Base-by-base conservation (phyloP, 2,329 filamentous ascomycete genomes). In the Fusarium nodosum region DNA sequence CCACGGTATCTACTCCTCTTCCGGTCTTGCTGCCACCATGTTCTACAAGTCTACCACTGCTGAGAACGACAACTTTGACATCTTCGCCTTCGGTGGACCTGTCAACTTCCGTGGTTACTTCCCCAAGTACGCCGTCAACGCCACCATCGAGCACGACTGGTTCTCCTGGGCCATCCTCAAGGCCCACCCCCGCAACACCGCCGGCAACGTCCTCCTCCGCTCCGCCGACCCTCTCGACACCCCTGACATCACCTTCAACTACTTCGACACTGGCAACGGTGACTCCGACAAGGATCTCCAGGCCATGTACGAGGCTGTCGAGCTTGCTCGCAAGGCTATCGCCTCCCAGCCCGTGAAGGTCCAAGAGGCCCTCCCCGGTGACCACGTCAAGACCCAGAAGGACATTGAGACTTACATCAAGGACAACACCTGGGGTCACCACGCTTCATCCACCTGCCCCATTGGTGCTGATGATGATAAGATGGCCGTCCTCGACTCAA, bases 181-280 rank as follows among this genome's bases (percentile, higher is more conserved):
- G 77, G 84, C 86, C 0, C 89, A 90, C 72, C 85, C 89, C 0
- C 85, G 87, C 54, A 91, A 92, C 64, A 80, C 74, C 2, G 86
- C 85, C 8, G 91, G 91, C 11, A 85, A 83, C 2, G 90, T 93
- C 6, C 84, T 78, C 5, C 84, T 93, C 7, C 81, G 81, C 18
- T 89, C 87, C 0, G 79, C 85, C 0, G 85, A 93, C 73, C 90
- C 91, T 0, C 85, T 87, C 1, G 90, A 92, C 56, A 80, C 83
- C 5, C 91, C 91, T 0, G 76, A 85, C 8, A 90, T 93, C 68
- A 80, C 81, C 51, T 91, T 89, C 80, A 87, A 88, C 76, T 90
- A 85, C 77, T 90, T 87, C 78, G 82, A 84, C 47, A 80, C 81
- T 0, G 85, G 86, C 22, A 79, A 75, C 22, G 80, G 83, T 24